These are phyloP conservation scores for Xylariaceae sp. DNA, from an alignment of 2,329 filamentous ascomycete species.

Conservation along the genomic window DNA sequence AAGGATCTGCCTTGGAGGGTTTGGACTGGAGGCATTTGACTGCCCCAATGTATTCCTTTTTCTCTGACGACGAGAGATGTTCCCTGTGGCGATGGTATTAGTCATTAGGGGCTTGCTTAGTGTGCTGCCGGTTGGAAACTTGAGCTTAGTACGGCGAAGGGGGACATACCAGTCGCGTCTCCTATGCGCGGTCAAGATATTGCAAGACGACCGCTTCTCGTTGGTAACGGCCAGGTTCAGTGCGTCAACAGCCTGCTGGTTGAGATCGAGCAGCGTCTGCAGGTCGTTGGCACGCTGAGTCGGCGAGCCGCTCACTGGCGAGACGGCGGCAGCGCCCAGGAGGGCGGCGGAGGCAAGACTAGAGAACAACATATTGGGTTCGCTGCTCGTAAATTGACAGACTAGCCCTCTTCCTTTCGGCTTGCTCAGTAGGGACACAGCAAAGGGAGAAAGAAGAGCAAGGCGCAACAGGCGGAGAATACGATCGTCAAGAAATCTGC, in stretches of 20 bases:
- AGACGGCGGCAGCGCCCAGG: conserved; percentile 1
- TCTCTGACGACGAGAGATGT: conserved; percentile 1
- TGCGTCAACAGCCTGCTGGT: conserved; percentile 7
- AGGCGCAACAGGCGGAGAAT: no score
- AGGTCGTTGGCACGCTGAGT: conserved; percentile 3
- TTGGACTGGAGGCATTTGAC: conserved; percentile 33
- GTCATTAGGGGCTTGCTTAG: background rate
- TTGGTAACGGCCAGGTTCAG: background rate
- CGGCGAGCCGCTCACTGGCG: conserved; percentile 7
- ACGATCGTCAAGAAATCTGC: no score
- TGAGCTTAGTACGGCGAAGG: background rate
- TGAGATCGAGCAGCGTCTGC: conserved; percentile 6
- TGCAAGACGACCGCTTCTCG: conserved; percentile 2
- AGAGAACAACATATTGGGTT: background rate
- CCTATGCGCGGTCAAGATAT: conserved; percentile 6
- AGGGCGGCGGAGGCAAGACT: background rate
- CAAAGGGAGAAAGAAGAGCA: no score
- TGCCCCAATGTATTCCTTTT: conserved; percentile 30
- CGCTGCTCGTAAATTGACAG: no score
- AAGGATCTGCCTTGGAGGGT: conserved; percentile 31
- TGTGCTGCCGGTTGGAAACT: background rate
- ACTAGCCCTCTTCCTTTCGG: no score
- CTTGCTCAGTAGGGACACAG: no score
- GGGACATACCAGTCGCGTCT: conserved; percentile 14
- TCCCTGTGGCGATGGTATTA: conserved; percentile 3